Conservation (phyloP, 768 basidiomycete species). For the Tulasnella sp. region DNA sequence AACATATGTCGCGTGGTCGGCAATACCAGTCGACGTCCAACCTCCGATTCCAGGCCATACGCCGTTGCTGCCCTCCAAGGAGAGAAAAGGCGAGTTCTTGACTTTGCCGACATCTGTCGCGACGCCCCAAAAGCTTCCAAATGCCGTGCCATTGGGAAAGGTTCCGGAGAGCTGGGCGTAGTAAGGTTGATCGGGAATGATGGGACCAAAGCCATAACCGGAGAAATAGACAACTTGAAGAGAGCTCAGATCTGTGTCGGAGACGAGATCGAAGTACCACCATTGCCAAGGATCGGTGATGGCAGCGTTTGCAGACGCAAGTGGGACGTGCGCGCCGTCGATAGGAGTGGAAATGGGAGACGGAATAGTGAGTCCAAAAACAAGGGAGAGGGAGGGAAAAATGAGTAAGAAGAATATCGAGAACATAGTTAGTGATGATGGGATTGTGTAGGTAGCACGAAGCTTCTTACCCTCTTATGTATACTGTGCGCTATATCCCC, state of each 20-base stretch:
- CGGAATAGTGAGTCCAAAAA: too few relatives aligned
- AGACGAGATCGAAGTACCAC: neutral
- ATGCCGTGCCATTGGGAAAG: neutral
- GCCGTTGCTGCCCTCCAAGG: neutral
- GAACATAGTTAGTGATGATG: too few relatives aligned
- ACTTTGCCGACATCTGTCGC: too few relatives aligned
- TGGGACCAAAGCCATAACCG: conserved; percentile 3
- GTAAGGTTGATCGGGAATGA: neutral
- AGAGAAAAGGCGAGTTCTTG: too few relatives aligned
- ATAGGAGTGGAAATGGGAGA: neutral
- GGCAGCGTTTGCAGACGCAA: neutral
- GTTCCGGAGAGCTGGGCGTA: neutral
- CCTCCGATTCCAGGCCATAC: neutral
- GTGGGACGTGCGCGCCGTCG: neutral
- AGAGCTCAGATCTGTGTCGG: neutral
- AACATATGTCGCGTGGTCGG: neutral
- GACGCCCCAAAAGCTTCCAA: neutral
- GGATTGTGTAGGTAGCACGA: too few relatives aligned
- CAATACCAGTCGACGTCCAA: neutral
- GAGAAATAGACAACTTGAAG: neutral
- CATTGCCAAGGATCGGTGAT: neutral
- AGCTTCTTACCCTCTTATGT: too few relatives aligned
- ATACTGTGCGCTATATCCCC: too few relatives aligned
- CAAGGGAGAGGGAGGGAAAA: too few relatives aligned
- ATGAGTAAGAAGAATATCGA: too few relatives aligned